Evolutionary conservation across 495 filamentous ascomycete genomes (phyloP).

Genomic region (Cudoniella acicularis): DNA sequence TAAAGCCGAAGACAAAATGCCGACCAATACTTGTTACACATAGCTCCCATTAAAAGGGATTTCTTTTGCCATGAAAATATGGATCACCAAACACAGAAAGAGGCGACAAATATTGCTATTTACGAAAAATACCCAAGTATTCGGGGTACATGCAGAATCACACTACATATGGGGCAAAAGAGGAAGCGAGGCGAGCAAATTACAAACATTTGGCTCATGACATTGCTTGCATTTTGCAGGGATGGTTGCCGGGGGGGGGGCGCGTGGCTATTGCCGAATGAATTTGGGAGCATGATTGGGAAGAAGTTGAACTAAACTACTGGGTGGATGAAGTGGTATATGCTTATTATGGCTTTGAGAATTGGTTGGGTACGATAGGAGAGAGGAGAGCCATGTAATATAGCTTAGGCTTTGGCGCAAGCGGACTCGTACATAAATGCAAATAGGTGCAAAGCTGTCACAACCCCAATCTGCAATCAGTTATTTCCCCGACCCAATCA

Average conservation of each 20-base stretch:
- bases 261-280: not conserved
- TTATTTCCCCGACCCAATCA: too few relatives aligned
- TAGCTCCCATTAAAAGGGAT: not conserved
- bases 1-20: too few relatives aligned
- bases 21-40: not conserved
- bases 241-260: not conserved
- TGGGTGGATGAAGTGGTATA: not conserved
- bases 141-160: not conserved
- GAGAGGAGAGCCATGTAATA: not conserved
- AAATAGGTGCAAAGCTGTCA: not conserved
- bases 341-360: not conserved
- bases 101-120: conserved; percentile 6
- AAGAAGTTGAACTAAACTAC: not conserved
- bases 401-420: not conserved
- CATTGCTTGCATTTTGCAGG: not conserved
- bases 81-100: not conserved
- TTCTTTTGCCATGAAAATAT: not conserved
- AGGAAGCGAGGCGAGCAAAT: not conserved
- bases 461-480: not conserved
- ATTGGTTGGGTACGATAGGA: not conserved
- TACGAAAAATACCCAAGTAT: not conserved
- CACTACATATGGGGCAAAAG: not conserved
- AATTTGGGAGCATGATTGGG: not conserved
- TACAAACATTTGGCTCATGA: too few relatives aligned
- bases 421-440: not conserved